A percentile compares a stretch with the other conserved stretches of the same genome.
These are phyloP conservation scores for Breviolum minutum DNA, from an alignment of 73 alveolate species.

Conservation along the genomic window DNA sequence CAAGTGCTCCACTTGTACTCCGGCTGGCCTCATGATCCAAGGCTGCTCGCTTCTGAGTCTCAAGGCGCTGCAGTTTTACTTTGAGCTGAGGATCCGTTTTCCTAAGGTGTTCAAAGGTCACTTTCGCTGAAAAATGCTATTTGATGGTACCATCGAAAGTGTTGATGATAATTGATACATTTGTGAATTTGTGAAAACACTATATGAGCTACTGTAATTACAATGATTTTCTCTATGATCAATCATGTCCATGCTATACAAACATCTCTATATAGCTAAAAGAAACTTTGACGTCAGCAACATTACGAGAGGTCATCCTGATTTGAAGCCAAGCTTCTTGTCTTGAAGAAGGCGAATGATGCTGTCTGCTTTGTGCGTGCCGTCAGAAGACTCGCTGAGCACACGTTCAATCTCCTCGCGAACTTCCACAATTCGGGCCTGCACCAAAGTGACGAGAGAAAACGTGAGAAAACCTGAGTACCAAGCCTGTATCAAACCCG, in stretches of 20 bases:
- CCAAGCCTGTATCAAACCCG: not conserved
- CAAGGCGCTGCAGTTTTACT: constrained; percentile 27
- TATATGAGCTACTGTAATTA: too few species aligned
- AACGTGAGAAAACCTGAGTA: not conserved
- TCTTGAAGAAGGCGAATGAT: constrained; percentile 30
- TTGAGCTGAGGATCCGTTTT: not conserved
- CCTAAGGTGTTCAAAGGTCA: not conserved
- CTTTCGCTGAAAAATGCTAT: not conserved
- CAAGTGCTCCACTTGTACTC: not conserved
- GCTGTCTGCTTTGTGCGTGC: constrained; percentile 25
- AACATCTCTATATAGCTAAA: too few species aligned
- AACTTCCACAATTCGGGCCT: constrained; percentile 33
- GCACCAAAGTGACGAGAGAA: not conserved
- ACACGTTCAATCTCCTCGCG: constrained; percentile 46
- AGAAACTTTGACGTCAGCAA: not conserved
- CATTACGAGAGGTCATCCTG: not conserved
- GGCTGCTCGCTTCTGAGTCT: constrained; percentile 47
- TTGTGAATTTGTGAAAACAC: too few species aligned
- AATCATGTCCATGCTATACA: too few species aligned
- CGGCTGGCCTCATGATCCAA: not conserved
- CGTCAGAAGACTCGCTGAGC: constrained; percentile 15
- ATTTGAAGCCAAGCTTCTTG: not conserved
- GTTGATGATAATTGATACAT: too few species aligned
- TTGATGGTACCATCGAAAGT: too few species aligned
- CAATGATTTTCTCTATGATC: too few species aligned